phyloP scores from a whole-genome alignment of 169 alveolate species.

The Toxoplasma gondii region DNA sequence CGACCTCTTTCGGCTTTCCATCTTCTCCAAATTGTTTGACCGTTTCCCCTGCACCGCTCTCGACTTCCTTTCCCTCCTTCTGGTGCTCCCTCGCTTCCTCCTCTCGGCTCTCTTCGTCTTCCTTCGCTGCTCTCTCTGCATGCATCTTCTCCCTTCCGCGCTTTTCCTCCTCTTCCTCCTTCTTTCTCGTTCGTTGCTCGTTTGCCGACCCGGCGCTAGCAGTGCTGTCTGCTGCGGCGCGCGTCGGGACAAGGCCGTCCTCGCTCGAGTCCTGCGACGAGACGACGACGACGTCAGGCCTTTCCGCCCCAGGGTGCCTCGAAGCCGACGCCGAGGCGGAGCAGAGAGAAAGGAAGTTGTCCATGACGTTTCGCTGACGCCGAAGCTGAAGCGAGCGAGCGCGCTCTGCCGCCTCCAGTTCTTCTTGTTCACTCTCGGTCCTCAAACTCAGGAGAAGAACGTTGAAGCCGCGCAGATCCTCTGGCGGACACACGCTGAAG shows the following conservation, averaged over 20 bases:
- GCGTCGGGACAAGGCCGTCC: not conserved
- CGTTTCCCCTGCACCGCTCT: too few relatives aligned
- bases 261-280: not conserved
- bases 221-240: not conserved
- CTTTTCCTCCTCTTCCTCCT: not conserved
- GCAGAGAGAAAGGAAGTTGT: not conserved
- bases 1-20: too few relatives aligned
- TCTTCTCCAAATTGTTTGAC: too few relatives aligned
- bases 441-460: not conserved
- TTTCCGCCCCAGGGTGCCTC: not conserved
- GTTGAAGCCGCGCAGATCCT: conserved; percentile 27
- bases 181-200: not conserved
- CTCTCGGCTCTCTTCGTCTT: not conserved
- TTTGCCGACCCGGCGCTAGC: not conserved
- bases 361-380: not conserved
- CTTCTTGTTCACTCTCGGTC: not conserved
- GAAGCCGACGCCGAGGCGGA: not conserved
- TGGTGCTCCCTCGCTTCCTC: not conserved
- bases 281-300: not conserved
- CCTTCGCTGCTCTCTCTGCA: not conserved
- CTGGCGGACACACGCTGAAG: not conserved
- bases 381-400: not conserved
- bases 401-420: not conserved
- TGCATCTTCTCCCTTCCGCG: not conserved
- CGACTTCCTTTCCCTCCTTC: too few relatives aligned